These are phyloP conservation scores for Rhizopogon vesiculosus DNA, from an alignment of 768 basidiomycete genomes.

Conservation along the genomic window DNA sequence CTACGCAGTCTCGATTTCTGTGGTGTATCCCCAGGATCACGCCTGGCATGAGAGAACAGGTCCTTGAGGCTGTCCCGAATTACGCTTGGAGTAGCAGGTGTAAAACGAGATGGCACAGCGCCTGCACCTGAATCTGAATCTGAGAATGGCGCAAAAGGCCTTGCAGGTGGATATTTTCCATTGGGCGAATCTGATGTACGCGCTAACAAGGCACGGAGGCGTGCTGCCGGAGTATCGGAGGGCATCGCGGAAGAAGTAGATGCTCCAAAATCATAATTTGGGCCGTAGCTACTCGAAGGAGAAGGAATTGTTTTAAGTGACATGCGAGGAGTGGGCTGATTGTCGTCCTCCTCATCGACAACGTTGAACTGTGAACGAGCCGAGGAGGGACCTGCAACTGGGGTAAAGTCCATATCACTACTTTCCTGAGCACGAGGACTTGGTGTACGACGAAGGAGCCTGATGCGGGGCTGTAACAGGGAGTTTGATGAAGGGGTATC, in stretches of 20 bases:
- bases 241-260: constrained; percentile 10
- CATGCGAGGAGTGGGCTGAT: constrained; percentile 25
- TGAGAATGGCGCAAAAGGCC: constrained; percentile 19
- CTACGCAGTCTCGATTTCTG: constrained; percentile 46
- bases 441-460: constrained; percentile 15
- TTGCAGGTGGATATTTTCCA: constrained; percentile 22
- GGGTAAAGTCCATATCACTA: constrained; percentile 13
- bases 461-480: constrained; percentile 16
- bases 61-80: constrained; percentile 57
- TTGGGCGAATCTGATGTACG: constrained; percentile 40
- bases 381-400: constrained; percentile 15
- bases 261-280: constrained; percentile 3
- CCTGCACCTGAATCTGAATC: constrained; percentile 23
- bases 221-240: constrained; percentile 49
- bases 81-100: constrained; percentile 36
- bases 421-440: constrained; percentile 9
- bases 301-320: constrained; percentile 15
- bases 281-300: constrained; percentile 4
- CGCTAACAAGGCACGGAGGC: constrained; percentile 58
- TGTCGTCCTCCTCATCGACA: constrained; percentile 23
- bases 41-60: constrained; percentile 61
- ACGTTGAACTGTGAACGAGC: constrained; percentile 8
- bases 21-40: constrained; percentile 62
- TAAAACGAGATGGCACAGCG: constrained; percentile 10
- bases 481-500: constrained; percentile 10